A percentile compares a stretch with the other conserved stretches of the same genome.
These are phyloP conservation scores for Salvia sclarea DNA, from an alignment of 305 asterid genomes.

Conservation along the genomic window DNA sequence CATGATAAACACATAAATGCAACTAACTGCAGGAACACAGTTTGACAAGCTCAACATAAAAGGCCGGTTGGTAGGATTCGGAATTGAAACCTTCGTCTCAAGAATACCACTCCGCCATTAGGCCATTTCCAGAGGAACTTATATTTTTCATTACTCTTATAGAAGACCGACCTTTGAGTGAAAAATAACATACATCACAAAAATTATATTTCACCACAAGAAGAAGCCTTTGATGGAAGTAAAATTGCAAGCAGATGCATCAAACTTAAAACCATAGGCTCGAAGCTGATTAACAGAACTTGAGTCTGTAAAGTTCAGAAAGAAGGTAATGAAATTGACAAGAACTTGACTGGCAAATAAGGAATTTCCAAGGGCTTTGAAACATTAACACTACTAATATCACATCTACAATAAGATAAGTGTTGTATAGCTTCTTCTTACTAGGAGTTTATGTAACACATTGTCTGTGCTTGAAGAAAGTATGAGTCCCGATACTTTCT, in stretches of 20 bases:
- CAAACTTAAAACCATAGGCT: neutral
- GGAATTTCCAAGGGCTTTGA: neutral
- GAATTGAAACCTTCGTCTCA: too few relatives aligned
- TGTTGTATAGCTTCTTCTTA: conserved; percentile 19
- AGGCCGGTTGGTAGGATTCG: too few relatives aligned
- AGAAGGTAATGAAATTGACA: neutral
- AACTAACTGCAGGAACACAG: neutral
- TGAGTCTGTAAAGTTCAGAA: neutral
- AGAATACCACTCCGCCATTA: too few relatives aligned
- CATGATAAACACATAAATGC: neutral
- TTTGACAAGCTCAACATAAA: too few relatives aligned
- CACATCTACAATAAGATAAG: neutral
- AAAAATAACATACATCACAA: neutral
- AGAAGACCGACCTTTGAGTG: too few relatives aligned
- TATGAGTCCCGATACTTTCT: conserved; percentile 92
- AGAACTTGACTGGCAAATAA: neutral
- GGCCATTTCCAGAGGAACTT: too few relatives aligned
- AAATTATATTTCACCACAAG: neutral
- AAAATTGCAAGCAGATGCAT: neutral
- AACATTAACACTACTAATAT: neutral
- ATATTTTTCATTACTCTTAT: too few relatives aligned
- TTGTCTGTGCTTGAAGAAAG: conserved; percentile 85
- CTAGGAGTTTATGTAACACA: conserved; percentile 79
- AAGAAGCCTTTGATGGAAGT: neutral
- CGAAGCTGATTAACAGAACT: neutral